Percentiles rank a stretch among this genome's conserved stretches.
These are phyloP conservation scores for Ascochyta clinopodiicola DNA, from an alignment of 2,329 filamentous ascomycete species.

Conservation along the genomic window DNA sequence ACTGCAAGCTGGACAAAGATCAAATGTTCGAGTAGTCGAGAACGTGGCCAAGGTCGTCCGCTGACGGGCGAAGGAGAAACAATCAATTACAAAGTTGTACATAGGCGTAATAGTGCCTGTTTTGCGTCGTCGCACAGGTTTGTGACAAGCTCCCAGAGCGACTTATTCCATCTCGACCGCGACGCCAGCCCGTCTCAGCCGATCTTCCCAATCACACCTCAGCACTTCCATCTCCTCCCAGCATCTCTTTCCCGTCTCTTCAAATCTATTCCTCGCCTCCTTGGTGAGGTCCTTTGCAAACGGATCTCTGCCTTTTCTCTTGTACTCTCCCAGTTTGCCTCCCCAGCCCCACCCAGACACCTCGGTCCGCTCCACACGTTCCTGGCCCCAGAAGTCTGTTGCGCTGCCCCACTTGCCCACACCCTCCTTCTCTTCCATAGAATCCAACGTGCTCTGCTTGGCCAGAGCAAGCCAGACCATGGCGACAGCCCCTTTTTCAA, in stretches of 20 bases:
- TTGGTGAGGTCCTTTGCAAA: conserved; percentile 65
- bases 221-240: conserved; percentile 78
- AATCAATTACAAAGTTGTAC: background rate
- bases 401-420: conserved; percentile 85
- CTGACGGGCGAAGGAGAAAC: background rate
- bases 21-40: background rate
- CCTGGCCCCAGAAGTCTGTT: conserved; percentile 64
- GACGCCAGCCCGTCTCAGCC: conserved; percentile 47
- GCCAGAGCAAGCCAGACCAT: conserved; percentile 80
- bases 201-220: conserved; percentile 66
- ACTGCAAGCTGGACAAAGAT: background rate
- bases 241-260: conserved; percentile 64
- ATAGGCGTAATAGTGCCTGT: background rate
- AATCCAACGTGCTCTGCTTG: conserved; percentile 67
- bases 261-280: conserved; percentile 67
- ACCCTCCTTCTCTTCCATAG: conserved; percentile 56
- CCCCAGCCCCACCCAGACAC: conserved; percentile 82
- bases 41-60: background rate
- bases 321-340: conserved; percentile 61
- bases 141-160: background rate
- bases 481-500: conserved; percentile 78
- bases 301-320: conserved; percentile 62
- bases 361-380: conserved; percentile 76
- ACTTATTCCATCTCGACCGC: conserved; percentile 42
- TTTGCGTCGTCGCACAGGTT: background rate